phyloP scores from a whole-genome alignment of 129 eudicot genomes.

The Oenanthe sinensis region DNA sequence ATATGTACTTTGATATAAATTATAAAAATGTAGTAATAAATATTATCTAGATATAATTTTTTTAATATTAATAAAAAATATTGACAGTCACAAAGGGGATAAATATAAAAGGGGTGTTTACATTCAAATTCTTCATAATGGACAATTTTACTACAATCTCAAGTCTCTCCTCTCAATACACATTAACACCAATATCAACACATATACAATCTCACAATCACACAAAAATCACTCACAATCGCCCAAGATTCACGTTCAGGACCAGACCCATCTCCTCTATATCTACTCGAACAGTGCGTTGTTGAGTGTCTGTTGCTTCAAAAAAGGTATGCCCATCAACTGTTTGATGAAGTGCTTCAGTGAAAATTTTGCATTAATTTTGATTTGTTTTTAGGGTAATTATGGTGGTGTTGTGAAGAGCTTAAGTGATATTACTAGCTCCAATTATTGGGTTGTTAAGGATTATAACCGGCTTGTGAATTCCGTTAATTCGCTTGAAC shows the following conservation, averaged over 20 bases:
- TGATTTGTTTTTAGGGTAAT: conserved; percentile 42
- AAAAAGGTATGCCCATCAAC: conserved; percentile 24
- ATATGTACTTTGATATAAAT: too few species aligned
- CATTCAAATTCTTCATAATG: neutral
- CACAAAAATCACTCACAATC: neutral
- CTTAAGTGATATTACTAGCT: conserved; percentile 59
- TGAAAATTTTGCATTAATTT: neutral
- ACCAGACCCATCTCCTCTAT: conserved; percentile 21
- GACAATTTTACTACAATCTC: conserved; percentile 3
- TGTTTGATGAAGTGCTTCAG: conserved; percentile 34
- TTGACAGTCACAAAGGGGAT: too few species aligned
- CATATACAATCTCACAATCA: neutral
- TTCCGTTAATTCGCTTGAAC: conserved; percentile 67
- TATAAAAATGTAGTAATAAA: too few species aligned
- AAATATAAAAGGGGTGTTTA: neutral
- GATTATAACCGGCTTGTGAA: conserved; percentile 86
- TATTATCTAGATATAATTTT: too few species aligned
- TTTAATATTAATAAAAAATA: too few species aligned
- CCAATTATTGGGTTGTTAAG: conserved; percentile 79
- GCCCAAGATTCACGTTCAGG: conserved; percentile 5
- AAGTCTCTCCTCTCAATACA: neutral
- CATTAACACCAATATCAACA: neutral
- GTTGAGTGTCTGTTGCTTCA: conserved; percentile 22
- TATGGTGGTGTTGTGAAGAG: conserved; percentile 41
- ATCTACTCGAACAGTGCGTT: conserved; percentile 19